Evolutionary conservation across 331 rosid species (phyloP).

Genomic region (Spiraea crenata): DNA sequence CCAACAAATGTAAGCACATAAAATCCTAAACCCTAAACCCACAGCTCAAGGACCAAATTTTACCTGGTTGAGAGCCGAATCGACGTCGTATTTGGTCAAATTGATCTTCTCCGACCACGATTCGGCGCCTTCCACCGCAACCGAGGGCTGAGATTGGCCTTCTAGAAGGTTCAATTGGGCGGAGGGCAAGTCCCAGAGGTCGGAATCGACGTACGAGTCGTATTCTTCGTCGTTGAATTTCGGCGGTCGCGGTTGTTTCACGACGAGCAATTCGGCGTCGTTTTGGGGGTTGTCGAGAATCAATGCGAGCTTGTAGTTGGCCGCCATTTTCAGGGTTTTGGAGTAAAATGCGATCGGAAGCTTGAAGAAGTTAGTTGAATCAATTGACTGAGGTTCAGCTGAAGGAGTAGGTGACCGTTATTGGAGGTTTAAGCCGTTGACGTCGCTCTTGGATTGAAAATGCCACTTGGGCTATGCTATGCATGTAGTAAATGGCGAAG

Average conservation of each 20-base stretch:
- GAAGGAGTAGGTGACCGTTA: too few species aligned
- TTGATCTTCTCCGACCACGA: constrained; percentile 39
- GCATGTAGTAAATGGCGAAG: too few species aligned
- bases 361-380: background rate
- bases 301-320: constrained; percentile 43
- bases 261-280: constrained; percentile 48
- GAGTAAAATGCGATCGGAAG: background rate
- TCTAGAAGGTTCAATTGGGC: constrained; percentile 41
- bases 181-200: constrained; percentile 86
- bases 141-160: constrained; percentile 24
- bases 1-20: background rate
- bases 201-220: constrained; percentile 80
- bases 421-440: too few species aligned
- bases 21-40: background rate
- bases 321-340: constrained; percentile 37
- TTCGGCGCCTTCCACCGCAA: constrained; percentile 27
- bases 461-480: too few species aligned
- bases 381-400: too few species aligned
- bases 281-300: constrained; percentile 43
- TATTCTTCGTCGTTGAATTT: constrained; percentile 62
- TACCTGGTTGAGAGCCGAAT: constrained; percentile 60
- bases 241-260: constrained; percentile 62
- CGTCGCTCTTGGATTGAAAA: too few species aligned
- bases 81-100: constrained; percentile 45
- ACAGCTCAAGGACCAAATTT: background rate